A percentile compares a stretch with the other conserved stretches of the same genome.
Evolutionary conservation across 2,329 filamentous ascomycete species (phyloP).

Genomic region (Penicillium nordicum): DNA sequence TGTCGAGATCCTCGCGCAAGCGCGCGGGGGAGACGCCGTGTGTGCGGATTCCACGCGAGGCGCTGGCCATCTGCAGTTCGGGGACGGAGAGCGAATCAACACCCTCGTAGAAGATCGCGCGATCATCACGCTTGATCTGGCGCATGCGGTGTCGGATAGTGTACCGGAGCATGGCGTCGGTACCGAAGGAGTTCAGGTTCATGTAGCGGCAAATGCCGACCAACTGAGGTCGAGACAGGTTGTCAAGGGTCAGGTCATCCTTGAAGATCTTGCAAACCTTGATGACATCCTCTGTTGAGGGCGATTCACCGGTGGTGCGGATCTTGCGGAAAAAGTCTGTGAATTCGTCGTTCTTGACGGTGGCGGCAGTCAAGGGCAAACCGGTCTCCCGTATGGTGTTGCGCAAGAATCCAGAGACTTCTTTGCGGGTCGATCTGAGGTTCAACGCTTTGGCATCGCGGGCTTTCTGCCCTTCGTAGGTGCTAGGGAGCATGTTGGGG

Average conservation of each 20-base stretch:
- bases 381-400: slow-evolving; percentile 91
- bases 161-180: slow-evolving; percentile 96
- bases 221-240: slow-evolving; percentile 88
- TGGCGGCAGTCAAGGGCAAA: slow-evolving; percentile 77
- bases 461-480: slow-evolving; percentile 86
- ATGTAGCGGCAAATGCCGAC: slow-evolving; percentile 98
- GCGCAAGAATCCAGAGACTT: slow-evolving; percentile 86
- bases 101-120: slow-evolving; percentile 88
- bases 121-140: slow-evolving; percentile 98
- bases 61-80: slow-evolving; percentile 88
- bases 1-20: slow-evolving; percentile 82
- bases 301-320: slow-evolving; percentile 82
- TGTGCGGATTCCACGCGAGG: slow-evolving; percentile 86
- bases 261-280: slow-evolving; percentile 99
- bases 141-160: slow-evolving; percentile 96
- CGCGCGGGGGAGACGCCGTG: slow-evolving; percentile 86
- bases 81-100: slow-evolving; percentile 89
- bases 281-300: slow-evolving; percentile 87
- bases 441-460: slow-evolving; percentile 83
- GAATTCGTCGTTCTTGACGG: slow-evolving; percentile 89
- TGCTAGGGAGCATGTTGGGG: slow-evolving; percentile 95
- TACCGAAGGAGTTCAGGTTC: slow-evolving; percentile 95
- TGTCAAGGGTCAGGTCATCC: slow-evolving; percentile 95
- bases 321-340: slow-evolving; percentile 97
- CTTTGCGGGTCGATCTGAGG: slow-evolving; percentile 81